Base-by-base conservation (phyloP, 306 rosid genomes). In the Hippophae rhamnoides region DNA sequence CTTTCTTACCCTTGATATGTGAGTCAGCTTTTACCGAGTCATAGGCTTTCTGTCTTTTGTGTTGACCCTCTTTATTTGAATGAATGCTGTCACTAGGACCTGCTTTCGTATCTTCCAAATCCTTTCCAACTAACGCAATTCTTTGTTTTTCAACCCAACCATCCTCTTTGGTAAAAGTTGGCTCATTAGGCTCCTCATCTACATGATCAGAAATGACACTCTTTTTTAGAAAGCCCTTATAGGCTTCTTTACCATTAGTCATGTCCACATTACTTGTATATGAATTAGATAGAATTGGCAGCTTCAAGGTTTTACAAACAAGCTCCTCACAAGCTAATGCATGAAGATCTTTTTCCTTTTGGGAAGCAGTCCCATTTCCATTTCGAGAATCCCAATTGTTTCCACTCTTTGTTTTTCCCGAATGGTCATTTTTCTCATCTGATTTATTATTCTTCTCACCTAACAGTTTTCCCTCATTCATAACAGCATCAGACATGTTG, bases 271-370 rank as follows among this genome's bases (percentile, higher is more conserved):
- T 41, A 47, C 70, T 40, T 59, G 84, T 62, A 75, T 72, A 69
- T 31, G 84, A 81, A 74, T 83, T 77, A 25, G 84, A 84, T 49
- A 86, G 70, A 80, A 86, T 82, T 12, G 99, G 99, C 52, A 82
- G 89, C 77, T 78, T 86, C 79, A 86, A 64, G 48, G 95, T 73
- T 44, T 86, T 79, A 55, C 85, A 80, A 80, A 93, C 88, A 72
- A 84, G 77, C 69, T 86, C 89, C 58, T 89, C 99, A 62, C 76
- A 70, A 68, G 74, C 63, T 69, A 68, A 56, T 7, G 66, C 75
- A 65, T 85, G 86, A 10, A 72, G 53, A 53, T 76, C 72, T 47
- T 56, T 78, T 60, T 75, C 87, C 72, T 83, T 85, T 54, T 66
- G 78, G 12, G 84, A 69, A 8, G 50, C 23, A 70, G 70, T 72